These are phyloP conservation scores for Phytophthora constricta DNA, from an alignment of 352 stramenopile genomes.

Conservation along the genomic window DNA sequence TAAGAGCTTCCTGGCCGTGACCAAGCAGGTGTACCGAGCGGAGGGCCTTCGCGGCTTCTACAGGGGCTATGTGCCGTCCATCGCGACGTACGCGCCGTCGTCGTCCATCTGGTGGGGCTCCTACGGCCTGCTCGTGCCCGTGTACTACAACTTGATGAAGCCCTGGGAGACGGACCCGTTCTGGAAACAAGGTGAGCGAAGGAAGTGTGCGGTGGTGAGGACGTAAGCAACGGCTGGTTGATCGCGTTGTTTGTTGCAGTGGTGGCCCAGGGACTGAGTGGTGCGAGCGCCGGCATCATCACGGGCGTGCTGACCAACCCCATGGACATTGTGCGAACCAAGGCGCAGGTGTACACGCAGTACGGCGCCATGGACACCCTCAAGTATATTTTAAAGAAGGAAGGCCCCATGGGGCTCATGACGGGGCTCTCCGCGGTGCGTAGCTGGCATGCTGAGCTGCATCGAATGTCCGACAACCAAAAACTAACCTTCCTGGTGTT, in stretches of 20 bases:
- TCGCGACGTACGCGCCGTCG: conserved; percentile 87
- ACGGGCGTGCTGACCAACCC: conserved; percentile 86
- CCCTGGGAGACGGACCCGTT: conserved; percentile 67
- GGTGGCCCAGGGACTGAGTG: conserved; percentile 77
- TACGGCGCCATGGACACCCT: conserved; percentile 84
- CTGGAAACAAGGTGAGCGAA: conserved; percentile 77
- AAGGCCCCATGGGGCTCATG: conserved; percentile 80
- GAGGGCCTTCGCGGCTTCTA: conserved; percentile 86
- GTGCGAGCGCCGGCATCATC: conserved; percentile 78
- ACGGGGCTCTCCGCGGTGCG: conserved; percentile 80
- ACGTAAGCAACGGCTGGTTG: neutral
- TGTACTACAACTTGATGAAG: conserved; percentile 72
- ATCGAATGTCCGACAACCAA: neutral
- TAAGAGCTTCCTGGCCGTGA: conserved; percentile 66
- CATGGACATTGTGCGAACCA: conserved; percentile 90
- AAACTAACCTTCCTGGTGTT: conserved; percentile 15
- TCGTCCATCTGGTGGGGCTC: conserved; percentile 90
- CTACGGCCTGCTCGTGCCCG: conserved; percentile 81
- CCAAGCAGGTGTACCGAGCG: conserved; percentile 62
- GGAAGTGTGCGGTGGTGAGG: neutral
- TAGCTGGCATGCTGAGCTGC: conserved; percentile 9
- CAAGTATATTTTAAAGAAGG: conserved; percentile 83
- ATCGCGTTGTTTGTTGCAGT: conserved; percentile 39
- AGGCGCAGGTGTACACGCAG: conserved; percentile 86
- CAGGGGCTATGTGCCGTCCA: conserved; percentile 82